These are phyloP conservation scores for Ustanciosporium gigantosporum DNA, from an alignment of 1,284 basidiomycete species.

Conservation along the genomic window DNA sequence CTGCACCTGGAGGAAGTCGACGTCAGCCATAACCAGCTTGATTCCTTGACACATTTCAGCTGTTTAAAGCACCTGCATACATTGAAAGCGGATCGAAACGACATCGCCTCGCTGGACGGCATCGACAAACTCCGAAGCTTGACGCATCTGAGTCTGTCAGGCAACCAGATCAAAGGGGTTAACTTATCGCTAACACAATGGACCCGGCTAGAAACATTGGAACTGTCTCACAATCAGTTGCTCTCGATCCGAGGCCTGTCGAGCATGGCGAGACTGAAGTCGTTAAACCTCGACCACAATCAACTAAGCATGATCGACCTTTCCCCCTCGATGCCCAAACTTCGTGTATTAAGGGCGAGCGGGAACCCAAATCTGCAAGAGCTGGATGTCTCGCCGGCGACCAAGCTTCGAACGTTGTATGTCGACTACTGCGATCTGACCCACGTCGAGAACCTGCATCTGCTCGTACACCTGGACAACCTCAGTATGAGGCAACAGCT, in stretches of 20 bases:
- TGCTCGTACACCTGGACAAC: constrained; percentile 78
- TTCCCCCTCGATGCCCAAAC: constrained; percentile 34
- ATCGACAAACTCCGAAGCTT: constrained; percentile 69
- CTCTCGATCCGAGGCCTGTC: constrained; percentile 32
- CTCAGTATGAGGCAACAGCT: constrained; percentile 85
- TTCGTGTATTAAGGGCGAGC: constrained; percentile 80
- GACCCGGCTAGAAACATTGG: constrained; percentile 72
- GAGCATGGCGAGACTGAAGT: constrained; percentile 67
- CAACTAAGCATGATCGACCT: constrained; percentile 67
- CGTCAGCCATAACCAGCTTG: constrained; percentile 85
- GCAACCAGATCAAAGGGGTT: constrained; percentile 72
- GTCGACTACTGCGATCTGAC: constrained; percentile 81
- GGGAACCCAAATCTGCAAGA: constrained; percentile 72
- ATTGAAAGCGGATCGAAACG: constrained; percentile 83
- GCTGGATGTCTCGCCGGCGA: constrained; percentile 72
- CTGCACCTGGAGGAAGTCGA: constrained; percentile 84
- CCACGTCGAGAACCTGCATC: constrained; percentile 64
- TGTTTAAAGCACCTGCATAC: constrained; percentile 73
- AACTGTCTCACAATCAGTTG: constrained; percentile 78
- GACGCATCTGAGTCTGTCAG: constrained; percentile 78
- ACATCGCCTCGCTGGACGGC: constrained; percentile 76
- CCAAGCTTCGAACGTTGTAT: constrained; percentile 84
- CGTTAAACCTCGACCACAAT: constrained; percentile 81
- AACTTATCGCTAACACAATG: constrained; percentile 63
- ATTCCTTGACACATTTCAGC: constrained; percentile 63